Evolutionary conservation across 306 rosid genomes (phyloP).

Genomic region (Citrullus amarus): DNA sequence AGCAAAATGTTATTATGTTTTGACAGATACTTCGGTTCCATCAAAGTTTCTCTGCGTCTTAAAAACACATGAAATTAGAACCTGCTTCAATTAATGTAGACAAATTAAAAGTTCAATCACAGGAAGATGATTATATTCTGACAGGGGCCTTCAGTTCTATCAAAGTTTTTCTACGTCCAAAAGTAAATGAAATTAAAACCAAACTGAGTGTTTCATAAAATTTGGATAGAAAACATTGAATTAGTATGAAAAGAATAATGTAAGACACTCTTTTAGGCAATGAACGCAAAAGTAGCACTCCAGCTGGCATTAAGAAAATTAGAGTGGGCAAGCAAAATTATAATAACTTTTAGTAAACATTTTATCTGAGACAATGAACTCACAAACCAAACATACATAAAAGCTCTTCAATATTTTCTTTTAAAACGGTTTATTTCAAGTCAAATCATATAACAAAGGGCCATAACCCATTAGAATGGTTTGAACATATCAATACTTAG

Average conservation of each 20-base stretch:
- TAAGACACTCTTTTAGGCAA: background rate
- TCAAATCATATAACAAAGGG: too few relatives aligned
- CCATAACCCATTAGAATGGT: too few relatives aligned
- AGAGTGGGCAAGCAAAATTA: background rate
- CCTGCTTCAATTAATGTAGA: too few relatives aligned
- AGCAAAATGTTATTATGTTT: background rate
- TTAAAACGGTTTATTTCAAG: too few relatives aligned
- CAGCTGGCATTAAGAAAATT: background rate
- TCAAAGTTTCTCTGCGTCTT: too few relatives aligned
- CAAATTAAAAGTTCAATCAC: too few relatives aligned
- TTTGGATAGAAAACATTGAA: background rate
- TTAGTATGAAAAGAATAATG: background rate
- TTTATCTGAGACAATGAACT: background rate
- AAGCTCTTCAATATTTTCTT: too few relatives aligned
- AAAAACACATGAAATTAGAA: too few relatives aligned
- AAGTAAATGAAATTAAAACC: background rate
- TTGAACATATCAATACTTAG: too few relatives aligned
- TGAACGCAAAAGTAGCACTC: background rate
- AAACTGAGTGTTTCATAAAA: background rate
- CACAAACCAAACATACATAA: background rate
- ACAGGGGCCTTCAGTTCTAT: background rate
- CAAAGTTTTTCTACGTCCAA: background rate
- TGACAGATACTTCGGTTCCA: background rate
- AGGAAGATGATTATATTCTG: too few relatives aligned
- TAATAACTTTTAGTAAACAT: background rate